Percentiles rank a stretch among this genome's conserved stretches.
These are phyloP conservation scores for Arabidopsis thaliana DNA, from an alignment of 345 rosid genomes.

Conservation along the genomic window DNA sequence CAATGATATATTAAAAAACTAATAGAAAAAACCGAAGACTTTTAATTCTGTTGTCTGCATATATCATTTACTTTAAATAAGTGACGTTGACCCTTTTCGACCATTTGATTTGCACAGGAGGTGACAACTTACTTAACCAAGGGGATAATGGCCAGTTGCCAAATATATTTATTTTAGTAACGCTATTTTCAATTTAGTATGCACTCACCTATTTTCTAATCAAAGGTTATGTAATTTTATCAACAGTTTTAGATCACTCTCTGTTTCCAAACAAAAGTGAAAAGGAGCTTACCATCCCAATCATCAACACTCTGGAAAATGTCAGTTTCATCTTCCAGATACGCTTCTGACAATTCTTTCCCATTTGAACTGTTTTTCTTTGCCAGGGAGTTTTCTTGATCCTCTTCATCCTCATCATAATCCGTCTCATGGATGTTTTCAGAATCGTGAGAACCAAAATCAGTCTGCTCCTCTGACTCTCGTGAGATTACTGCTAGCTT, in stretches of 20 bases:
- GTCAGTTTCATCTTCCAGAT: conserved; percentile 77
- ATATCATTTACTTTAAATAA: background rate
- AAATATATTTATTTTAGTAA: background rate
- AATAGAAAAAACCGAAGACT: background rate
- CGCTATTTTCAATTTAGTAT: background rate
- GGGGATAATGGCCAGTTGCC: background rate
- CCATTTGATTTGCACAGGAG: background rate
- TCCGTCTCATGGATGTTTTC: conserved; percentile 46
- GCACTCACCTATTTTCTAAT: conserved; percentile 1
- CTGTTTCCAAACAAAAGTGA: conserved; percentile 25
- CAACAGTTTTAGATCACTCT: background rate
- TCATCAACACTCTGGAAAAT: conserved; percentile 69
- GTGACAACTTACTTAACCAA: background rate
- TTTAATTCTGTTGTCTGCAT: conserved; percentile 12
- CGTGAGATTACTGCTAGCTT: conserved; percentile 36
- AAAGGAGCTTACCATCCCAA: conserved; percentile 76
- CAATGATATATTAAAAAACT: conserved; percentile 7
- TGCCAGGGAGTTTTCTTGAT: conserved; percentile 28
- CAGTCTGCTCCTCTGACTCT: conserved; percentile 47
- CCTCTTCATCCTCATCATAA: conserved; percentile 51
- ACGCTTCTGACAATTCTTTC: conserved; percentile 64
- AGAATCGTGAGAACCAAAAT: conserved; percentile 36
- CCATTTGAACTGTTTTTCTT: conserved; percentile 47
- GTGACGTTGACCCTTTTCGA: background rate
- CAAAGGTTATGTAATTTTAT: background rate